Evolutionary conservation across 345 rosid genomes (phyloP).

Genomic region (Limnanthes douglasii): DNA sequence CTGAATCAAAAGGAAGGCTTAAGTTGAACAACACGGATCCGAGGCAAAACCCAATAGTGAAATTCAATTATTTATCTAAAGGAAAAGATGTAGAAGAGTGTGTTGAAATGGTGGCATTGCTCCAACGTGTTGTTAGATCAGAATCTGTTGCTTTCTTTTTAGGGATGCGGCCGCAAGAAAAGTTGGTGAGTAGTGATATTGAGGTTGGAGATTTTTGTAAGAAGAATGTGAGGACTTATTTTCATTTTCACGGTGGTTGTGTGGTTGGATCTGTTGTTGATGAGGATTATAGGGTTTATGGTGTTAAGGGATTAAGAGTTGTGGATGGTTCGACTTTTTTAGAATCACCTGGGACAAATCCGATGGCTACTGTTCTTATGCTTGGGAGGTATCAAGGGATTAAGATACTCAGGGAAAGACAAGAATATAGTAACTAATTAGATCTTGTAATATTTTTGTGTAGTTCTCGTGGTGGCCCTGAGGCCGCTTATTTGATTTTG

Average conservation of each 20-base stretch:
- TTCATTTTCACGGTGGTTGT: conserved; percentile 62
- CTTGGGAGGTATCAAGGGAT: conserved; percentile 71
- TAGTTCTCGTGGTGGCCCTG: conserved; percentile 9
- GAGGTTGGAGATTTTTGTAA: conserved; percentile 37
- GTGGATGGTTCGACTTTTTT: conserved; percentile 59
- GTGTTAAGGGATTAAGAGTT: conserved; percentile 40
- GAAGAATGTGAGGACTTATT: conserved; percentile 47
- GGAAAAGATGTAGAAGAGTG: conserved; percentile 39
- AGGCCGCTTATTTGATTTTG: too few species aligned
- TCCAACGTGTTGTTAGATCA: conserved; percentile 40
- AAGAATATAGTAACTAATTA: not conserved
- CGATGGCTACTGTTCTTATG: conserved; percentile 67
- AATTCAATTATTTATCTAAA: conserved; percentile 46
- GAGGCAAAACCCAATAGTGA: conserved; percentile 46
- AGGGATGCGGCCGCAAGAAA: conserved; percentile 16
- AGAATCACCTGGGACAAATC: conserved; percentile 76
- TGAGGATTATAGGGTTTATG: conserved; percentile 29
- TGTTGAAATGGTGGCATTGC: conserved; percentile 34
- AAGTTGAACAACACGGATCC: conserved; percentile 33
- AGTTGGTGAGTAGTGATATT: conserved; percentile 12
- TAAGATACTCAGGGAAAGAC: conserved; percentile 28
- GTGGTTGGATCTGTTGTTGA: conserved; percentile 44
- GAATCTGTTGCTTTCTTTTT: conserved; percentile 28
- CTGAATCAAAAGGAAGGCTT: conserved; percentile 52
- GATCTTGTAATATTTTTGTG: not conserved